Base-by-base conservation (phyloP, 805 yeast genomes). In the Metschnikowia kofuensis region DNA sequence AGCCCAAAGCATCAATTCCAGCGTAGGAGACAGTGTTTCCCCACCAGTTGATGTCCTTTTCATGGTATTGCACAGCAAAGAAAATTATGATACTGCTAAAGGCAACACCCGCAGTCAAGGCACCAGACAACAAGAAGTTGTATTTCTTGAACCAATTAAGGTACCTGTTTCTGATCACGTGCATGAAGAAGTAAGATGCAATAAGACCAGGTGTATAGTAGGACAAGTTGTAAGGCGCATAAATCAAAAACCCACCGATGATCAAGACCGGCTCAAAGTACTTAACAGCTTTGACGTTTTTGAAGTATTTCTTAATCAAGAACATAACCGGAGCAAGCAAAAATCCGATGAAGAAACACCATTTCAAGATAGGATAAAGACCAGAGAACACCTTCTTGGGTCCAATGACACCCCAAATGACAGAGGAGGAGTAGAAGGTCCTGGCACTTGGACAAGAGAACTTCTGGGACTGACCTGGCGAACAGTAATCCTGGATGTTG, bases 381-480 rank as follows among this genome's bases (percentile, higher is more conserved):
- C 67, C 67, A 14, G 51, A 52, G 45, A 68, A 68, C 6, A 66
- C 68, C 48, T 59, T 65, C 58, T 63, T 63, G 3, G 74, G 74
- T 0, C 89, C 89, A 55, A 84, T 75, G 60, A 65, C 75, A 45
- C 87, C 89, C 88, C 88, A 84, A 42, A 81, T 63, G 21, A 84
- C 72, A 0, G 85, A 76, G 1, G 87, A 79, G 35, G 76, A 70
- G 65, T 69, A 82, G 60, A 77, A 80, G 1, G 59, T 56, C 13
- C 49, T 58, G 8, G 67, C 55, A 30, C 47, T 45, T n/a, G 47
- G 47, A 38, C 47, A 44, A 3, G 47, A 13, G 13, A 44, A 44
- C 39, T 44, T 44, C 28, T 44, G 47, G 5, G 27, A 10, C 35
- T 44, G 47, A 13, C 16, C 21, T n/a, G 38, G 14, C 13, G 14